These are phyloP conservation scores for Alternaria conjuncta DNA, from an alignment of 2,329 filamentous ascomycete genomes.

Conservation along the genomic window DNA sequence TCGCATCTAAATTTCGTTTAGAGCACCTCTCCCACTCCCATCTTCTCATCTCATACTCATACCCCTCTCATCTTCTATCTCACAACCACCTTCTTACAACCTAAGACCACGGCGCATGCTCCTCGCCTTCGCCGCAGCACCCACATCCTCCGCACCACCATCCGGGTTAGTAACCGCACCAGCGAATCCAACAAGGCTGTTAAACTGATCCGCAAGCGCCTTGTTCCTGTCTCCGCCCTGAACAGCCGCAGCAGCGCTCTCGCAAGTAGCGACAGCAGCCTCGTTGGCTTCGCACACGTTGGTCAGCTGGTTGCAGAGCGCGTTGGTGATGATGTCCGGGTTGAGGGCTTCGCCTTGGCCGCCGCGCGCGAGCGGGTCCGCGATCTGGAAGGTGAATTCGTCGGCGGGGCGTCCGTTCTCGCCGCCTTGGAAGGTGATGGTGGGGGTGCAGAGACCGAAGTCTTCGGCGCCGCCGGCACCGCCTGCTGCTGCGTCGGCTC, in stretches of 20 bases:
- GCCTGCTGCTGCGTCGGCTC: conserved; percentile 12
- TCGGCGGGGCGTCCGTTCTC: conserved; percentile 58
- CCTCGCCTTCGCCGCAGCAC: conserved; percentile 27
- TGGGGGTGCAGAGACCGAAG: conserved; percentile 48
- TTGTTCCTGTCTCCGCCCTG: conserved; percentile 52
- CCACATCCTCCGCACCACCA: conserved; percentile 36
- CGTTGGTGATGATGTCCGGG: conserved; percentile 76
- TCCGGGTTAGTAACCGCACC: conserved; percentile 42
- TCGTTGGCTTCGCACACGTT: conserved; percentile 70
- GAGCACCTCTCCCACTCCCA: background rate
- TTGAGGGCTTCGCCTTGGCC: conserved; percentile 72
- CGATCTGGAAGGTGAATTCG: conserved; percentile 73
- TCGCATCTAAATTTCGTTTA: background rate
- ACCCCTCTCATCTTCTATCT: background rate
- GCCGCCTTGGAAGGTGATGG: conserved; percentile 68
- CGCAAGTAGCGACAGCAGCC: conserved; percentile 63
- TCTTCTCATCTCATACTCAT: background rate
- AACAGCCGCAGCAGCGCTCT: conserved; percentile 61
- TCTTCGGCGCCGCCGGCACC: conserved; percentile 33
- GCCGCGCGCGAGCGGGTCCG: conserved; percentile 65
- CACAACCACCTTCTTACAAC: conserved; percentile 4
- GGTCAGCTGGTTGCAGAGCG: conserved; percentile 71
- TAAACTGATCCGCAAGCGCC: conserved; percentile 52
- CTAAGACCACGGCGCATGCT: conserved; percentile 30
- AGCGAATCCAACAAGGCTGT: conserved; percentile 48